These are phyloP conservation scores for Coemansia sp. DNA, from an alignment of 192 early-diverging fungal species.

Conservation along the genomic window DNA sequence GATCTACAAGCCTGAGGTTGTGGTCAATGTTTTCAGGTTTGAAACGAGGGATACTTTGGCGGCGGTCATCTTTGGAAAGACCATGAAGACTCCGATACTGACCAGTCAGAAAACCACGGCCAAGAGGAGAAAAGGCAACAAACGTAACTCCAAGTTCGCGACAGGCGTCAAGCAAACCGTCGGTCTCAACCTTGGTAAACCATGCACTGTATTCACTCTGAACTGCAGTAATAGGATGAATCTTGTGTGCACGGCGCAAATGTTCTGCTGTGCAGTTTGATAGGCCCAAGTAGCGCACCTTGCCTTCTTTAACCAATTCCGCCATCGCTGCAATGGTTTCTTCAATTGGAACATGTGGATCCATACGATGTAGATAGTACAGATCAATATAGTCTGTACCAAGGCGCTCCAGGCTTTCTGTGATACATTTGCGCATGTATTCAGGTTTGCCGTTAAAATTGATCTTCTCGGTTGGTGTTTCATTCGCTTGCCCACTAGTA, in stretches of 20 bases:
- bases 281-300: slow-evolving; percentile 61
- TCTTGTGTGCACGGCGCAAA: slow-evolving; percentile 62
- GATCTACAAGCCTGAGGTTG: slow-evolving; percentile 62
- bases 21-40: slow-evolving; percentile 59
- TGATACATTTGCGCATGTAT: slow-evolving; percentile 50
- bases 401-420: slow-evolving; percentile 54
- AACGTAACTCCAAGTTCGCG: slow-evolving; percentile 71
- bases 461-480: slow-evolving; percentile 13
- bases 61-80: slow-evolving; percentile 58
- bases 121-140: slow-evolving; percentile 72
- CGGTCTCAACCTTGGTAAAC: slow-evolving; percentile 63
- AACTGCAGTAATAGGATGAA: slow-evolving; percentile 69
- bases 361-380: slow-evolving; percentile 66
- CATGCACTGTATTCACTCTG: slow-evolving; percentile 57
- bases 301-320: slow-evolving; percentile 68
- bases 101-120: slow-evolving; percentile 58
- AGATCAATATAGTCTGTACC: slow-evolving; percentile 63
- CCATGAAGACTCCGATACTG: slow-evolving; percentile 35
- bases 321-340: slow-evolving; percentile 53
- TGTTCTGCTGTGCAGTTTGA: slow-evolving; percentile 62
- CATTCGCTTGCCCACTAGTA: neutral
- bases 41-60: slow-evolving; percentile 60
- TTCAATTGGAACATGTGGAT: slow-evolving; percentile 56
- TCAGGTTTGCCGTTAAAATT: slow-evolving; percentile 52
- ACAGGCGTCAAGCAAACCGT: slow-evolving; percentile 68